These are phyloP conservation scores for Raddia distichophylla DNA, from an alignment of 176 grass and related monocot species.

Conservation along the genomic window DNA sequence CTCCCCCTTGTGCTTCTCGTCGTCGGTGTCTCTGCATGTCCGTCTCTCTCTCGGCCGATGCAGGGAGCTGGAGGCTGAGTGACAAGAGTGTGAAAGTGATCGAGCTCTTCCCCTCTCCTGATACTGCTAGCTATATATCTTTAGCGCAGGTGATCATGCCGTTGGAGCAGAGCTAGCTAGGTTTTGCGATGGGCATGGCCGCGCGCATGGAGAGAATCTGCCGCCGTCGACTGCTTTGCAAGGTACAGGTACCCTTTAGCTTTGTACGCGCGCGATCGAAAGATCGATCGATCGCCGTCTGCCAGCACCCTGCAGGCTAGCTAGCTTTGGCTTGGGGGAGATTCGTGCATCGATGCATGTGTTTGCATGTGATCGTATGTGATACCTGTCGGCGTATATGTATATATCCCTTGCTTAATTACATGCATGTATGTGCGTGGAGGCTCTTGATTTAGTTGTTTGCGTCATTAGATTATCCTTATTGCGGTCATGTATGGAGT, in stretches of 20 bases:
- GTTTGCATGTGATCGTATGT: conserved; percentile 33
- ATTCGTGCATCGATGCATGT: conserved; percentile 6
- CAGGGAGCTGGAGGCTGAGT: too few species aligned
- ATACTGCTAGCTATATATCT: too few species aligned
- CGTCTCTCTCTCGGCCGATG: neutral
- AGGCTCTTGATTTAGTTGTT: neutral
- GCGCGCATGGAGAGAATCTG: too few species aligned
- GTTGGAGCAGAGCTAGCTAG: too few species aligned
- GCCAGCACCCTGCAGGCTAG: too few species aligned
- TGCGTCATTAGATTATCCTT: neutral
- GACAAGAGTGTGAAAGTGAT: too few species aligned
- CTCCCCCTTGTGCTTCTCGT: neutral
- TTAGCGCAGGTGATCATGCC: too few species aligned
- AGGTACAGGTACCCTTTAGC: conserved; percentile 18
- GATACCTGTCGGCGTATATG: neutral
- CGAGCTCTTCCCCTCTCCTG: too few species aligned
- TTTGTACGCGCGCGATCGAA: neutral
- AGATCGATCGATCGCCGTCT: neutral
- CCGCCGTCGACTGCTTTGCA: conserved; percentile 31
- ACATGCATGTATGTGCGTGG: neutral
- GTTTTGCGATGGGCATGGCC: too few species aligned
- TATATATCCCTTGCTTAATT: neutral
- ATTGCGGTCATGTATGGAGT: neutral
- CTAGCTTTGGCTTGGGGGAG: neutral
- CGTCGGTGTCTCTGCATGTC: neutral